Percentiles rank a stretch among this genome's conserved stretches.
phyloP scores from a whole-genome alignment of 129 eudicot genomes.

The Scalesia atractyloides region DNA sequence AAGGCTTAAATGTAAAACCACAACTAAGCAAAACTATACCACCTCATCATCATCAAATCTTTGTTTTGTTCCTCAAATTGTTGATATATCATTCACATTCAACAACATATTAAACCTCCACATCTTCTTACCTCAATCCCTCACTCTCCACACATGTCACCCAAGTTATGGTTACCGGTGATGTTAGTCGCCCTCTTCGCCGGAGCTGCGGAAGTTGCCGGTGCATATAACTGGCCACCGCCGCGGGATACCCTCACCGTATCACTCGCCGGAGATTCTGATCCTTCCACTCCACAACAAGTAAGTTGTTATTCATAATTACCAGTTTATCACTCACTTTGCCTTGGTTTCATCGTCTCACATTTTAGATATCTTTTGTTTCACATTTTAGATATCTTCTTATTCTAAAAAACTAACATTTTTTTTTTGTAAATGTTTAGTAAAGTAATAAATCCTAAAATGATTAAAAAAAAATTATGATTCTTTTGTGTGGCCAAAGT shows the following conservation, averaged over 20 bases:
- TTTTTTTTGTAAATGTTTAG: background rate
- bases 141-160: background rate
- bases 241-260: conserved; percentile 26
- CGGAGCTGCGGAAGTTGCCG: conserved; percentile 11
- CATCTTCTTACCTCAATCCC: background rate
- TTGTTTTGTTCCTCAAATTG: background rate
- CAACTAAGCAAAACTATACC: background rate
- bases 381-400: background rate
- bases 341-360: background rate
- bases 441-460: background rate
- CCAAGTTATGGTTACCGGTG: conserved; percentile 7
- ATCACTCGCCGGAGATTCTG: conserved; percentile 27
- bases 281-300: conserved; percentile 51
- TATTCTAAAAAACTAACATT: background rate
- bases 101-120: background rate
- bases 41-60: background rate
- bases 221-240: conserved; percentile 44
- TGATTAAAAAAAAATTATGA: background rate
- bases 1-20: conserved; percentile 11
- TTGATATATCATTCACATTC: background rate
- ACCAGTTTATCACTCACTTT: background rate
- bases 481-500: conserved; percentile 3
- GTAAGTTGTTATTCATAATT: conserved; percentile 10
- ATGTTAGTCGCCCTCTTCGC: conserved; percentile 21
- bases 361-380: background rate